phyloP scores from a whole-genome alignment of 257 asterid species.

The Coffea eugenioides region DNA sequence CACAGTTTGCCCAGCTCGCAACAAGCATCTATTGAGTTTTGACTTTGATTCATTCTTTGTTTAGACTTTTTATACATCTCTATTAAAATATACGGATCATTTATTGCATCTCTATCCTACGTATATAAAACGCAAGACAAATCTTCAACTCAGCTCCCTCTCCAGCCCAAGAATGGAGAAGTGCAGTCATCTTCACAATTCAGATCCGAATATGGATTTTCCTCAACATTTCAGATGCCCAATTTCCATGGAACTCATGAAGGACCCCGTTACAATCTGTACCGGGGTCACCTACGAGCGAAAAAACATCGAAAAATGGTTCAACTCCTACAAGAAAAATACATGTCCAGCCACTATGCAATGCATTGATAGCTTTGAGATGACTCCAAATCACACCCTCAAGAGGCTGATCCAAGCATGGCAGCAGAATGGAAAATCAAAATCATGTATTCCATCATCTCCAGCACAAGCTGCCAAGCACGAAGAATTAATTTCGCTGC shows the following conservation, averaged over 20 bases:
- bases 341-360: slow-evolving; percentile 95
- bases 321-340: slow-evolving; percentile 52
- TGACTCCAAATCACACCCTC: slow-evolving; percentile 83
- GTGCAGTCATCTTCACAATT: not conserved
- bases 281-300: slow-evolving; percentile 91
- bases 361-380: slow-evolving; percentile 33
- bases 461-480: slow-evolving; percentile 24
- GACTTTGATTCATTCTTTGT: slow-evolving; percentile 53
- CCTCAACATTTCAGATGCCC: slow-evolving; percentile 86
- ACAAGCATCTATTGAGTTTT: slow-evolving; percentile 25
- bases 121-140: slow-evolving; percentile 20
- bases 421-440: slow-evolving; percentile 27
- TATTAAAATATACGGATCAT: not conserved
- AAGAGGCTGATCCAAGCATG: slow-evolving; percentile 59
- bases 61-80: slow-evolving; percentile 35
- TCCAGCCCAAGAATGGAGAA: not conserved
- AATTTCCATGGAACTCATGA: slow-evolving; percentile 91
- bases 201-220: slow-evolving; percentile 40
- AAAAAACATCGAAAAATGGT: slow-evolving; percentile 71
- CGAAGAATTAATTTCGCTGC: slow-evolving; percentile 46
- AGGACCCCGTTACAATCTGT: slow-evolving; percentile 76
- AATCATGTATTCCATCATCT: slow-evolving; percentile 15
- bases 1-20: slow-evolving; percentile 32
- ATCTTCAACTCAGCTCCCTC: slow-evolving; percentile 9
- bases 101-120: not conserved